Percentiles rank a stretch among this genome's conserved stretches.
Conservation (phyloP, 805 yeast genomes). For the Suhomyces vadensis region DNA sequence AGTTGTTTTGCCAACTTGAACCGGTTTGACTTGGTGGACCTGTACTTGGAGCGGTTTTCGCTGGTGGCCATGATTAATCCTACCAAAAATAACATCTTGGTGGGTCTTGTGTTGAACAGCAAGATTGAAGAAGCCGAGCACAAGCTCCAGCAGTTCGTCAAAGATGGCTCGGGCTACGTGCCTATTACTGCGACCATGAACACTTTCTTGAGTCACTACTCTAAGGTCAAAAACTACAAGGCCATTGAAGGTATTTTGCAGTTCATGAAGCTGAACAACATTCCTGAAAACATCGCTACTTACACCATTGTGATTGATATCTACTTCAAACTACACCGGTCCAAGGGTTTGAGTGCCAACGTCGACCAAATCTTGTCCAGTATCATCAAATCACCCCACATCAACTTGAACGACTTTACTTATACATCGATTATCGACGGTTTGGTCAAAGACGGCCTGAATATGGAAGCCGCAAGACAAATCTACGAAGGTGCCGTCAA, state of each 20-base stretch:
- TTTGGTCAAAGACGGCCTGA: slow-evolving; percentile 47
- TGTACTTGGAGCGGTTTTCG: slow-evolving; percentile 32
- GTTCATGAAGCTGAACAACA: slow-evolving; percentile 40
- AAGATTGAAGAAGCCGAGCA: slow-evolving; percentile 47
- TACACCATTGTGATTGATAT: slow-evolving; percentile 59
- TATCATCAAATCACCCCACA: slow-evolving; percentile 31
- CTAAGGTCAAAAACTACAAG: slow-evolving; percentile 40
- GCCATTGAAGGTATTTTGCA: slow-evolving; percentile 51
- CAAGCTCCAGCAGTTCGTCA: slow-evolving; percentile 38
- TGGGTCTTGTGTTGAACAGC: slow-evolving; percentile 44
- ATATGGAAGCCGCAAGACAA: slow-evolving; percentile 51
- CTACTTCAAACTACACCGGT: slow-evolving; percentile 46
- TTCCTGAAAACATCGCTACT: slow-evolving; percentile 62
- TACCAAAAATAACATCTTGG: slow-evolving; percentile 46
- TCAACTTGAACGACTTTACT: slow-evolving; percentile 47
- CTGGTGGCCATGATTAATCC: slow-evolving; percentile 34
- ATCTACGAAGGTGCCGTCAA: slow-evolving; percentile 45
- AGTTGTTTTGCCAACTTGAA: slow-evolving; percentile 44
- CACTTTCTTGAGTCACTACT: slow-evolving; percentile 45
- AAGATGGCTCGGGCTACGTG: slow-evolving; percentile 30
- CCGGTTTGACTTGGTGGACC: slow-evolving; percentile 44
- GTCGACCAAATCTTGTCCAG: slow-evolving; percentile 42
- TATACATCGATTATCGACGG: slow-evolving; percentile 55
- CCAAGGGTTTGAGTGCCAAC: slow-evolving; percentile 45
- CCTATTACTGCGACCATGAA: slow-evolving; percentile 56